Evolutionary conservation across 805 yeast species (phyloP), one percentile per base, ranked within the genome.

Genomic region (Phaffomyces antillensis): DNA sequence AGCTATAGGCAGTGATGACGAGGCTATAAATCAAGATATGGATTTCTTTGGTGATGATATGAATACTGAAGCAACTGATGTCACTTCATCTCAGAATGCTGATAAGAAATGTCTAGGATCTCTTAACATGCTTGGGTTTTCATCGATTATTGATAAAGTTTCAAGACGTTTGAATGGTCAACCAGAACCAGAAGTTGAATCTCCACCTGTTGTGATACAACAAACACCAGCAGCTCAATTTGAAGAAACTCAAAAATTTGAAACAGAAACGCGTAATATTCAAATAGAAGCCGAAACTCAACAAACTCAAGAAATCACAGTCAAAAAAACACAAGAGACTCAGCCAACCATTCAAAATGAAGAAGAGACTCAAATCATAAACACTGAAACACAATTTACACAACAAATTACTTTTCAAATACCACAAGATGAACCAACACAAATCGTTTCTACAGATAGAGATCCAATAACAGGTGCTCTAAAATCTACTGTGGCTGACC

Each of bases 151-250:
- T 2, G 45, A 44, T 18, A 51, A 46, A 36, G 49, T 54, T 39
- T 44, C 42, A 43, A 52, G 48, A 39, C 52, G 58, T 23, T 40
- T 54, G 28, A 41, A 51, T 12, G 56, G 55, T 7, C 52, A 44
- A 8, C 35, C 24, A 12, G 26, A 41, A 16, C 33, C 20, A 7
- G 13, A 20, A 15, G 36, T 15, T 38, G 25, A 18, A 26, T 20
- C 4, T 23, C 13, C 10, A 3, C 30, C 15, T 28, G 5, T 11
- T 3, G 30, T 11, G 6, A 10, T 20, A 7, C 18, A 32, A 31
- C 23, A 16, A 26, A 16, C 32, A 0, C 42, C 40, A 24, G 8
- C 7, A 6, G 15, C 32, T 28, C 42, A 35, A 9, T 36, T 41
- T 24, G 33, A 41, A 16, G 44, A 40, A 25, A 39, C 46, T 17